Percentiles rank a stretch among this genome's conserved stretches.
These are phyloP conservation scores for Paraphysoderma sedebokerense DNA, from an alignment of 371 early-diverging fungal genomes.

Conservation along the genomic window DNA sequence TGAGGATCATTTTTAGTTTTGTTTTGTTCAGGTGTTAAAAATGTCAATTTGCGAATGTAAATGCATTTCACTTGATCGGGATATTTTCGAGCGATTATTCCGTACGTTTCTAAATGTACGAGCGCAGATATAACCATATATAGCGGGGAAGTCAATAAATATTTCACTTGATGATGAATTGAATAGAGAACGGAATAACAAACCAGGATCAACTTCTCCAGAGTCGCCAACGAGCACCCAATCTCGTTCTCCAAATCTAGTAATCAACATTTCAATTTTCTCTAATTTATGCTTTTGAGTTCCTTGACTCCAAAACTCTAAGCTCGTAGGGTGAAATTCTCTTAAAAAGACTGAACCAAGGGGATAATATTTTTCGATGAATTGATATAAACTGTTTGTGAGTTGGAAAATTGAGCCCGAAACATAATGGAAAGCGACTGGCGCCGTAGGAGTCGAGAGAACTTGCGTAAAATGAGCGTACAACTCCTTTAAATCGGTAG, in stretches of 20 bases:
- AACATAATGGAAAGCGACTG: background rate
- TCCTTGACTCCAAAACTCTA: background rate
- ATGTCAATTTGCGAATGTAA: background rate
- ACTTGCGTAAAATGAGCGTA: background rate
- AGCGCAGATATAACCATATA: too few relatives aligned
- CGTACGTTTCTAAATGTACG: too few relatives aligned
- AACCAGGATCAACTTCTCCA: background rate
- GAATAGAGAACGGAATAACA: too few relatives aligned
- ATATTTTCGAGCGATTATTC: too few relatives aligned
- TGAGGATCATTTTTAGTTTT: background rate
- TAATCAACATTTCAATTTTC: background rate
- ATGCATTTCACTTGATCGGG: conserved; percentile 1
- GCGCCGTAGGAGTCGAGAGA: background rate
- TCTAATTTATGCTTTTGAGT: background rate
- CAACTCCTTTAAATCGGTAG: background rate
- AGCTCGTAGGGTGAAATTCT: background rate
- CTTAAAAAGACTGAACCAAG: too few relatives aligned
- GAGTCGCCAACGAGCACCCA: background rate
- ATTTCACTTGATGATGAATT: background rate
- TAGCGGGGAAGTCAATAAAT: background rate
- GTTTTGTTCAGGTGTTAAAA: too few relatives aligned
- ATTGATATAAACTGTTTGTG: too few relatives aligned
- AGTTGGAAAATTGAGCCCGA: too few relatives aligned
- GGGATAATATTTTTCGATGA: too few relatives aligned
- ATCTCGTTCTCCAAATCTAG: background rate